Base-by-base conservation (phyloP, 2,329 filamentous ascomycete species). In the Phaeosphaeria sp. region DNA sequence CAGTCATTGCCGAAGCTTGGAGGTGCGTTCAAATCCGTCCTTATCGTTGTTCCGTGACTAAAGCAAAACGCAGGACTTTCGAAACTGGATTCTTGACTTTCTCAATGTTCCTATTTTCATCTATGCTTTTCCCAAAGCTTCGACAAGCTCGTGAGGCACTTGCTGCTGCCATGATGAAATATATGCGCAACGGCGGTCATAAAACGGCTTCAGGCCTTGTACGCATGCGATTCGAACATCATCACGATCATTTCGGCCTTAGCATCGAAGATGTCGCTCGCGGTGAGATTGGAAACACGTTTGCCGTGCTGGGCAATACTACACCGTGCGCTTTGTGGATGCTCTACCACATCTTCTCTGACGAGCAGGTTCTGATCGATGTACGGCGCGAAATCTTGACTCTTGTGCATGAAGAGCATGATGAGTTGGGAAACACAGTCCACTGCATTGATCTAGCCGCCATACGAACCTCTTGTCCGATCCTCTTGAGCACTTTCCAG, bases 401-500 rank as follows among this genome's bases (percentile, higher is more conserved):
- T 24, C 33, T 49, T 39, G 47, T 49, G 11, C 47, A 49, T n/a
- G 30, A 49, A 24, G 13, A 49, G 13, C 47, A 49, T 39, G 30
- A 40, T 8, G 33, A 40, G 1, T 13, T 17, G 18, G 18, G 20
- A 18, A 30, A 49, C 9, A 3, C 27, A 11, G 18, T 49, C 13
- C 27, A 49, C 30, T 39, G 27, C 27, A 21, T 49, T 39, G 47
- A 49, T 40, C 33, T 49, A n/a, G 27, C 47, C 47, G 20, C 20
- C 27, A 49, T 49, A 11, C 47, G 51, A 45, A 56, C 68, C 6
- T 65, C 55, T 2, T 80, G 77, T 57, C 73, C 78, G 6, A 64
- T 80, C 1, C 60, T 82, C 2, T 55, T 76, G 1, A 80, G 78
- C 8, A 71, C 69, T 0, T 76, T 76, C 43, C 74, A 81, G 53